A percentile compares a stretch with the other conserved stretches of the same genome.
These are phyloP conservation scores for Monotropa hypopitys DNA, from an alignment of 179 eudicot species.

Conservation along the genomic window DNA sequence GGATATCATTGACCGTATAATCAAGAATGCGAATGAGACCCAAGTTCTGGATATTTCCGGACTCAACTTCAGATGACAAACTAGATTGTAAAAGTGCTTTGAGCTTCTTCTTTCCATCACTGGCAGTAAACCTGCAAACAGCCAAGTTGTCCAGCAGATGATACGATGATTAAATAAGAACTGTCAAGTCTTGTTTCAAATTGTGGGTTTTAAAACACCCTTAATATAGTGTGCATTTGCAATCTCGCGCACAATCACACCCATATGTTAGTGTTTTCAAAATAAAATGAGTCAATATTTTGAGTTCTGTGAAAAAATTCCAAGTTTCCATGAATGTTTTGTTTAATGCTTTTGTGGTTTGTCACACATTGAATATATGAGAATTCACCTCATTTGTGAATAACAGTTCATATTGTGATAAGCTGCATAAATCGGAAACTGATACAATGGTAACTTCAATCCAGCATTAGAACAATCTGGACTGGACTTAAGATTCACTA, in stretches of 20 bases:
- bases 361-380: no score
- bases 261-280: no score
- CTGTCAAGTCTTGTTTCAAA: background rate
- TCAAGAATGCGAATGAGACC: constrained; percentile 63
- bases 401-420: background rate
- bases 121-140: constrained; percentile 53
- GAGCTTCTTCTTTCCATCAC: constrained; percentile 76
- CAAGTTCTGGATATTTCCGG: constrained; percentile 76
- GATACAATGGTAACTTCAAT: background rate
- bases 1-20: constrained; percentile 72
- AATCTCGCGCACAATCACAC: background rate
- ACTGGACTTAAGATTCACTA: background rate
- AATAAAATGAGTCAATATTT: no score
- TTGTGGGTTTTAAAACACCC: background rate
- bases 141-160: constrained; percentile 5
- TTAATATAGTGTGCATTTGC: background rate
- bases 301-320: no score
- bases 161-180: background rate
- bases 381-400: background rate
- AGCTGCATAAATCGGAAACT: background rate
- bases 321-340: background rate
- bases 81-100: constrained; percentile 56
- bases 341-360: no score
- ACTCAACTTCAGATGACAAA: constrained; percentile 47
- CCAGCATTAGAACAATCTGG: background rate